These are phyloP conservation scores for Mycena venus DNA, from an alignment of 768 basidiomycete genomes.

Conservation along the genomic window DNA sequence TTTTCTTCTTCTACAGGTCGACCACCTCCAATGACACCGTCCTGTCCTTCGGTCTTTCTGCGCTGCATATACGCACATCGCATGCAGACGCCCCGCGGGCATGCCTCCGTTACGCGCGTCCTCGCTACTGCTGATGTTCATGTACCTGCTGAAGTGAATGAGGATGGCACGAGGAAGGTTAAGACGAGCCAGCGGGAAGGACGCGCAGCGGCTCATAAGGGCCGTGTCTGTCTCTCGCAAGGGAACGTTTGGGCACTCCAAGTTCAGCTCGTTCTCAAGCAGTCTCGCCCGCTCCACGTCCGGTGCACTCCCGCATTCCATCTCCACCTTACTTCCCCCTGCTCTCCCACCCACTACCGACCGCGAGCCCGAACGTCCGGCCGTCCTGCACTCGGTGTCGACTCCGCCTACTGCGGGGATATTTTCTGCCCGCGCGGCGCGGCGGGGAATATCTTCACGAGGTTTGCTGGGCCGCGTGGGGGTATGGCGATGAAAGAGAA, in stretches of 20 bases:
- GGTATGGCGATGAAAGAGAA: neutral
- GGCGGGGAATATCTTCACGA: constrained; percentile 10
- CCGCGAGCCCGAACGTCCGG: neutral
- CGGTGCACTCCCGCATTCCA: neutral
- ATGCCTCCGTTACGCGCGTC: constrained; percentile 79
- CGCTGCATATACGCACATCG: constrained; percentile 84
- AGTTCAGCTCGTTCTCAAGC: no score
- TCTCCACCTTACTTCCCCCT: no score
- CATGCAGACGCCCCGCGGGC: constrained; percentile 83
- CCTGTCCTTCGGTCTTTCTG: constrained; percentile 39
- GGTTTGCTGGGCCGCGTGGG: constrained; percentile 25
- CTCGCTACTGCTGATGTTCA: constrained; percentile 67
- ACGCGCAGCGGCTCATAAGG: neutral
- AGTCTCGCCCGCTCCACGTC: no score
- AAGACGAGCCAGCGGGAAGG: no score
- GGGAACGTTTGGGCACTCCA: no score
- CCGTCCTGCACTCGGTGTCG: constrained; percentile 22
- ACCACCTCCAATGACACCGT: neutral
- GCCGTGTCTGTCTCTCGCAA: neutral
- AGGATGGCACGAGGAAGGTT: no score
- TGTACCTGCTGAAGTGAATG: constrained; percentile 2
- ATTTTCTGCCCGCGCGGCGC: neutral
- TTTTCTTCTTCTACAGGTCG: neutral
- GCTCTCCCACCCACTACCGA: no score
- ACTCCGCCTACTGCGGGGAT: constrained; percentile 1